A percentile compares a stretch with the other conserved stretches of the same genome.
These are phyloP conservation scores for Termitomyces sp. DNA, from an alignment of 768 basidiomycete genomes.

Conservation along the genomic window DNA sequence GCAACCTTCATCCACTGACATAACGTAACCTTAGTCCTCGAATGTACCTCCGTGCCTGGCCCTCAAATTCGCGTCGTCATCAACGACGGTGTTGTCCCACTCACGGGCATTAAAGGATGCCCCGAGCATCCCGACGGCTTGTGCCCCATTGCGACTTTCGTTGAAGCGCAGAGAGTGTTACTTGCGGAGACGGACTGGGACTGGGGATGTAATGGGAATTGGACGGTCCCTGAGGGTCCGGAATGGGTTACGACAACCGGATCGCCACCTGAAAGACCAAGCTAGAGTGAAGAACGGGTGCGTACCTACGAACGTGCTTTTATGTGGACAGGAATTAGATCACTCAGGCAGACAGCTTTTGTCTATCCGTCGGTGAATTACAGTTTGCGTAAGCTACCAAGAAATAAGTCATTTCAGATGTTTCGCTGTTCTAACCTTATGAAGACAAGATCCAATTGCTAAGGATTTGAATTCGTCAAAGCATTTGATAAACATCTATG, in stretches of 20 bases:
- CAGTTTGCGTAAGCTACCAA: background rate
- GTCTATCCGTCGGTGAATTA: background rate
- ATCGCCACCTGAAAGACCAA: constrained; percentile 35
- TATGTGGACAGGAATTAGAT: background rate
- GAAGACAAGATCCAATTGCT: no score
- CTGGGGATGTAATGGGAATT: constrained; percentile 72
- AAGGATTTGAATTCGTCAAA: no score
- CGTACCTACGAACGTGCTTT: background rate
- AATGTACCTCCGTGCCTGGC: constrained; percentile 43
- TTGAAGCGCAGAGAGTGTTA: constrained; percentile 60
- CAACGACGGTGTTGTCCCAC: constrained; percentile 83
- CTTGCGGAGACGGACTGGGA: constrained; percentile 66
- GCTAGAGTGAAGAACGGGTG: background rate
- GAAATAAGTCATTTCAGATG: no score
- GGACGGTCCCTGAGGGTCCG: constrained; percentile 60
- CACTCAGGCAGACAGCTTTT: background rate
- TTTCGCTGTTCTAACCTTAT: no score
- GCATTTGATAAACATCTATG: no score
- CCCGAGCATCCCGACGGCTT: constrained; percentile 67
- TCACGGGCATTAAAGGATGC: constrained; percentile 75
- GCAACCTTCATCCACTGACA: background rate
- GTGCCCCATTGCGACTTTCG: constrained; percentile 72
- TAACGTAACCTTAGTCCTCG: constrained; percentile 43
- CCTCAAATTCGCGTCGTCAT: constrained; percentile 77
- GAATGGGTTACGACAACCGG: constrained; percentile 73